Evolutionary conservation across 2,329 filamentous ascomycete species (phyloP).

Genomic region (Aspergillus felis): DNA sequence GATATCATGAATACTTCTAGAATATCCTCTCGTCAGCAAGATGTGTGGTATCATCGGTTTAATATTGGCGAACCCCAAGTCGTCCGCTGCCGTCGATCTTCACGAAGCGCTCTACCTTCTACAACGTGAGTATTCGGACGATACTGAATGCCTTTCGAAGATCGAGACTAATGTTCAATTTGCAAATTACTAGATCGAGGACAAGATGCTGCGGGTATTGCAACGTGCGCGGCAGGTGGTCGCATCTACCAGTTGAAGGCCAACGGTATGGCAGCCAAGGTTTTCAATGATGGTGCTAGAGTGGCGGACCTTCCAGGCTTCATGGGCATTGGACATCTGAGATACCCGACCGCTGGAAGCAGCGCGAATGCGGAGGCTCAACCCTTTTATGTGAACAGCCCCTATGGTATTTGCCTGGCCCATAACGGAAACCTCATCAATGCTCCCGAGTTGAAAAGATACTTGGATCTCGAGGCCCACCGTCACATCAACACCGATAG

Average conservation of each 20-base stretch:
- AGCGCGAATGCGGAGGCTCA: slow-evolving; percentile 81
- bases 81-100: slow-evolving; percentile 57
- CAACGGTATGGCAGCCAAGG: slow-evolving; percentile 79
- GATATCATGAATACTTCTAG: slow-evolving; percentile 15
- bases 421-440: slow-evolving; percentile 92
- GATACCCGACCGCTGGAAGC: slow-evolving; percentile 87
- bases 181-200: slow-evolving; percentile 55
- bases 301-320: slow-evolving; percentile 73
- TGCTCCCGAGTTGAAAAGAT: slow-evolving; percentile 63
- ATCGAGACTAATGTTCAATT: slow-evolving; percentile 26
- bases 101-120: slow-evolving; percentile 70
- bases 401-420: slow-evolving; percentile 75
- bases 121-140: slow-evolving; percentile 46
- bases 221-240: slow-evolving; percentile 69
- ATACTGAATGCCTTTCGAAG: no score
- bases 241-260: slow-evolving; percentile 87
- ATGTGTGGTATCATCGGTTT: slow-evolving; percentile 64
- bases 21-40: slow-evolving; percentile 24
- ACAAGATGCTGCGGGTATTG: slow-evolving; percentile 85
- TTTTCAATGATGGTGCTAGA: slow-evolving; percentile 75
- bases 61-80: slow-evolving; percentile 55
- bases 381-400: slow-evolving; percentile 87
- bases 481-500: slow-evolving; percentile 88
- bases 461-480: slow-evolving; percentile 73
- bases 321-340: slow-evolving; percentile 80